Conservation (phyloP, 2,329 filamentous ascomycete species). For the Diaporthe vexans region DNA sequence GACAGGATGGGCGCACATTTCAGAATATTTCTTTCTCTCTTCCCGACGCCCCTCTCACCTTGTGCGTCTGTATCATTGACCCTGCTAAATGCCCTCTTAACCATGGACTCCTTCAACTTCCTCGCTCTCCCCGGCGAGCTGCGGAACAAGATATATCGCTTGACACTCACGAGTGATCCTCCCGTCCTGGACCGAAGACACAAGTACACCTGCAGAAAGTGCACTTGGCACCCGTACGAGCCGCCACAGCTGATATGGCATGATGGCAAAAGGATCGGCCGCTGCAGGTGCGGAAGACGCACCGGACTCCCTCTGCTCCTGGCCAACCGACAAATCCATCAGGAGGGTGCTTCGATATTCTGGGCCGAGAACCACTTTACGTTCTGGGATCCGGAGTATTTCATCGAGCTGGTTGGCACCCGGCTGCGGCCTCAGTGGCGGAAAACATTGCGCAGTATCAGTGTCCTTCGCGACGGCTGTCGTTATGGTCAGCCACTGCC, state of each 20-base stretch:
- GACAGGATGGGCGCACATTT: too few species aligned
- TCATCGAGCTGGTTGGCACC: not conserved
- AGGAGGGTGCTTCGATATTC: not conserved
- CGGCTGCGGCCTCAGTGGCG: not conserved
- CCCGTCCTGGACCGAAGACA: not conserved
- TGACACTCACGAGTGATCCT: not conserved
- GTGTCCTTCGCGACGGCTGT: not conserved
- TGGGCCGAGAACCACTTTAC: slow-evolving; percentile 7
- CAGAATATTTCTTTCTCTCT: too few species aligned
- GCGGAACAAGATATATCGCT: not conserved
- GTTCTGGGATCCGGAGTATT: not conserved
- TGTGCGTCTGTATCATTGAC: too few species aligned
- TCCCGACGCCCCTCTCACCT: too few species aligned
- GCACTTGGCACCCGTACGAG: fast-evolving
- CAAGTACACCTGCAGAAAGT: not conserved
- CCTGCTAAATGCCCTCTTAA: too few species aligned
- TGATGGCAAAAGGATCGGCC: fast-evolving
- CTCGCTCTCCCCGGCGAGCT: not conserved
- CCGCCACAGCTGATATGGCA: not conserved
- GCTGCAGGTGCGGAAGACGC: not conserved
- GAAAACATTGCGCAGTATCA: not conserved
- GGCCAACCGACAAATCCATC: not conserved
- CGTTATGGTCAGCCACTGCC: too few species aligned
- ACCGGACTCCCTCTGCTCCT: not conserved
- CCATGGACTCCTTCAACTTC: not conserved